phyloP scores from a whole-genome alignment of 1,284 basidiomycete species.

The Filobasidium uniguttulatum region DNA sequence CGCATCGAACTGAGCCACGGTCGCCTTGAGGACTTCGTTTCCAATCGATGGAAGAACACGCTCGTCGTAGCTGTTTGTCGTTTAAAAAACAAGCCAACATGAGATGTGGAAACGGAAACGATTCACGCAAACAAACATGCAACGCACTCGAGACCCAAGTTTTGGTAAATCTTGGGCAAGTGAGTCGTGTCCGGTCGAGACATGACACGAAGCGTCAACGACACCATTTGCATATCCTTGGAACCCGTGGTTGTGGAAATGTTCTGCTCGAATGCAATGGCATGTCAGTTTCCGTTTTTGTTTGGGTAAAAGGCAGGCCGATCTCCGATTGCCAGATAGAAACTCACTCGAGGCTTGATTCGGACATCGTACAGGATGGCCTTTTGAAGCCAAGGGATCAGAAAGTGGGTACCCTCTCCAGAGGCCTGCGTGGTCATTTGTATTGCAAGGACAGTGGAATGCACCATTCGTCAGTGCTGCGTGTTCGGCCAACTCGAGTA shows the following conservation, averaged over 20 bases:
- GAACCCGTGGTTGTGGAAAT: constrained; percentile 94
- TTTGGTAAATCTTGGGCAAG: constrained; percentile 88
- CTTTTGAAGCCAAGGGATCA: constrained; percentile 85
- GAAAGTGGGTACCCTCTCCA: constrained; percentile 91
- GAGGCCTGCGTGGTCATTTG: constrained; percentile 46
- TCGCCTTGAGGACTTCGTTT: constrained; percentile 95
- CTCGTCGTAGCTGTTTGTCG: constrained; percentile 61
- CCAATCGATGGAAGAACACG: constrained; percentile 85
- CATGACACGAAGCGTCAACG: constrained; percentile 88
- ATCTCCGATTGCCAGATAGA: too few species aligned
- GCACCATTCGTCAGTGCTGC: too few species aligned
- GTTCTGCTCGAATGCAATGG: constrained; percentile 47
- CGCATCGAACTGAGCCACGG: constrained; percentile 97
- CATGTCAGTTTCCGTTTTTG: too few species aligned
- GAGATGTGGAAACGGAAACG: neutral
- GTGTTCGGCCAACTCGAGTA: too few species aligned
- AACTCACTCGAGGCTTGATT: constrained; percentile 64
- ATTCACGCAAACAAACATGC: neutral
- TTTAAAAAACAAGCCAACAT: neutral
- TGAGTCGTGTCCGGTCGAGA: constrained; percentile 82
- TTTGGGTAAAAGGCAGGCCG: too few species aligned
- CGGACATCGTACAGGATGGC: constrained; percentile 96
- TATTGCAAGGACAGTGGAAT: too few species aligned
- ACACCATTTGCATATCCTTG: constrained; percentile 94
- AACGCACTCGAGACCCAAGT: constrained; percentile 61